phyloP scores from a whole-genome alignment of 2,329 filamentous ascomycete genomes.

The Hypoxylon sp. region DNA sequence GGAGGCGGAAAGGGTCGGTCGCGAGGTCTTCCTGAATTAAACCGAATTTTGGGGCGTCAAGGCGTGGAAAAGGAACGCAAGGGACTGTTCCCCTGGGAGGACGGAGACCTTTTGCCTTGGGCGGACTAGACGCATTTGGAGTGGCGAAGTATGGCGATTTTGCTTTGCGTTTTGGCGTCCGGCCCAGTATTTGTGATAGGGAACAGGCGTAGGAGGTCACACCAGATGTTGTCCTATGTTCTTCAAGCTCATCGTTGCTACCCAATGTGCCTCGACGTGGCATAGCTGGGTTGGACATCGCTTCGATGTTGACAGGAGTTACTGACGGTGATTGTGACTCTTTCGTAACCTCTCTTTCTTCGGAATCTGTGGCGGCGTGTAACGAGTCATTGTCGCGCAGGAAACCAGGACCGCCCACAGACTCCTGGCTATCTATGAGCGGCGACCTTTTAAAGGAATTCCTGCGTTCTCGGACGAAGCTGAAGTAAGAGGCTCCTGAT shows the following conservation, averaged over 20 bases:
- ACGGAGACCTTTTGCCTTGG: slow-evolving; percentile 49
- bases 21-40: slow-evolving; percentile 86
- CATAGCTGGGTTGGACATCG: neutral
- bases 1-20: slow-evolving; percentile 80
- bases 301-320: neutral
- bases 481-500: neutral
- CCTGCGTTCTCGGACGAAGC: neutral
- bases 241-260: neutral
- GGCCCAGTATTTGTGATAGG: slow-evolving; percentile 10
- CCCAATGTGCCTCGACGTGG: neutral
- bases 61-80: slow-evolving; percentile 74
- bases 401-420: slow-evolving; percentile 38
- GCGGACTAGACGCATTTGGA: slow-evolving; percentile 10
- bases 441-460: slow-evolving; percentile 39
- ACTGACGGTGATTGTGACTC: slow-evolving; percentile 1
- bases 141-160: slow-evolving; percentile 55
- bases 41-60: slow-evolving; percentile 75
- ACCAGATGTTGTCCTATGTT: neutral
- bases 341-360: slow-evolving; percentile 5
- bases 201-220: neutral
- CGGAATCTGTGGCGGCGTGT: slow-evolving; percentile 1
- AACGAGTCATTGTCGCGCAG: slow-evolving; percentile 12
- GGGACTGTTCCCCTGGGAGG: slow-evolving; percentile 63
- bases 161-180: slow-evolving; percentile 46
- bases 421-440: slow-evolving; percentile 45